Evolutionary conservation across 768 basidiomycete species (phyloP), one percentile per base, ranked within the genome.

Genomic region (Erythrobasidium yunnanense): DNA sequence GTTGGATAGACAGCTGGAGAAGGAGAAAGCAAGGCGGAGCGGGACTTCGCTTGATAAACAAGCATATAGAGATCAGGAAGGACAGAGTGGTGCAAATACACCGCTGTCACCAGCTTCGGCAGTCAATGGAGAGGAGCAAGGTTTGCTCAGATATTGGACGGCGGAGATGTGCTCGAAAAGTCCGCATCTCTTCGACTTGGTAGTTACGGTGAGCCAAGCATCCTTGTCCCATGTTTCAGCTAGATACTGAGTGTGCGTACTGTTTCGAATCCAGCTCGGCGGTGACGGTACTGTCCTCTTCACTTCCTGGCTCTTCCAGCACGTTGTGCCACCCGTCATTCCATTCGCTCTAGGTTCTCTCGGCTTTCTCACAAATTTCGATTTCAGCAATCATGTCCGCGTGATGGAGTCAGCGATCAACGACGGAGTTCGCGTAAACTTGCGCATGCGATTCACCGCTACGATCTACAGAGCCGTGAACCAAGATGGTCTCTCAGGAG

Each of bases 391-490:
- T 77, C 83, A 93, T 78, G 81, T 85, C 74, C 76, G 83, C 7
- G 86, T 92, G 67, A 84, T 99, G 83, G 85, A 91, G 78, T 84
- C 84, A 73, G 85, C 83, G 42, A 84, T 96, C 66, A 90, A 96
- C 73, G 82, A 85, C 11, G 95, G 95, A 30, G 93, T 99, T 69
- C 86, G 92, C 7, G 92, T 97, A 63, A 99, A 99, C 75, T 80
- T 99, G 15, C 87, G 95, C 53, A 99, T 99, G 95, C 85, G 95
- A 29, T 99, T 99, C 77, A 97, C 93, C 6, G 97, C 95, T 77
- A 97, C 95, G 4, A 89, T 99, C 13, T 99, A 93, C 76, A 87
- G 95, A 42, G 87, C 91, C 3, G 84, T 95, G 46, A 81, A 83
- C 25, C 87, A 87, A 73, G 81, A 85, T 22, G 7, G 57, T 22